A percentile compares a stretch with the other conserved stretches of the same genome.
These are phyloP conservation scores for Neurospora discreta DNA, from an alignment of 495 filamentous ascomycete genomes.

Conservation along the genomic window DNA sequence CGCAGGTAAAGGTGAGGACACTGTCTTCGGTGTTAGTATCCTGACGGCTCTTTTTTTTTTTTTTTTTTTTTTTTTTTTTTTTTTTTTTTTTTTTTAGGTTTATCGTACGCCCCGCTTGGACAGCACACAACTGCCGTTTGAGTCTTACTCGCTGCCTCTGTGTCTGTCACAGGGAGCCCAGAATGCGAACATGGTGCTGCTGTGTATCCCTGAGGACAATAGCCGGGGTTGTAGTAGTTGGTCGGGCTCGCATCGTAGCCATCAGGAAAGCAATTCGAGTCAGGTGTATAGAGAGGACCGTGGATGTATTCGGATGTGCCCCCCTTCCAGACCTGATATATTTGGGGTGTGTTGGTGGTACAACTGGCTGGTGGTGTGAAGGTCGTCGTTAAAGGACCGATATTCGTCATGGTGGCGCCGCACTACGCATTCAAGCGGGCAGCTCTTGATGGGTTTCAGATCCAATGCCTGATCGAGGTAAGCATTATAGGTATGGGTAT, in stretches of 20 bases:
- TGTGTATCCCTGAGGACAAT: slow-evolving; percentile 22
- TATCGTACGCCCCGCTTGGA: slow-evolving; percentile 14
- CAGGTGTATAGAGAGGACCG: slow-evolving; percentile 15
- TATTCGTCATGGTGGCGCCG: slow-evolving; percentile 18
- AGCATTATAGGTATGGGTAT: neutral
- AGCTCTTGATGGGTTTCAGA: neutral
- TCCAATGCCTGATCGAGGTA: neutral
- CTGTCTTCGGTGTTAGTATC: slow-evolving; percentile 1
- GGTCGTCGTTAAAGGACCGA: slow-evolving; percentile 23
- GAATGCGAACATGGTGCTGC: slow-evolving; percentile 16
- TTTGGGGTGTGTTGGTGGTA: slow-evolving; percentile 10
- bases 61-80: too few relatives aligned
- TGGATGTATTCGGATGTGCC: slow-evolving; percentile 12
- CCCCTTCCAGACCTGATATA: slow-evolving; percentile 15
- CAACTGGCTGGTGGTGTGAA: slow-evolving; percentile 19
- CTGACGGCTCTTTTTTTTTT: too few relatives aligned
- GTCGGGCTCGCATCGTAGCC: slow-evolving; percentile 18
- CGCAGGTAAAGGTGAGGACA: slow-evolving; percentile 13
- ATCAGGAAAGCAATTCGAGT: slow-evolving; percentile 16
- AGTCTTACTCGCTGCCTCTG: slow-evolving; percentile 2
- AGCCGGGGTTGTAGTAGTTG: slow-evolving; percentile 23
- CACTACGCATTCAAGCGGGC: slow-evolving; percentile 5
- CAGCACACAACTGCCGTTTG: slow-evolving; percentile 21
- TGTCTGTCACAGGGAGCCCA: neutral
- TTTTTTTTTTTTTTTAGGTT: too few relatives aligned